A percentile compares a stretch with the other conserved stretches of the same genome.
phyloP scores from a whole-genome alignment of 208 protist species.

The Chromosphaera perkinsii region DNA sequence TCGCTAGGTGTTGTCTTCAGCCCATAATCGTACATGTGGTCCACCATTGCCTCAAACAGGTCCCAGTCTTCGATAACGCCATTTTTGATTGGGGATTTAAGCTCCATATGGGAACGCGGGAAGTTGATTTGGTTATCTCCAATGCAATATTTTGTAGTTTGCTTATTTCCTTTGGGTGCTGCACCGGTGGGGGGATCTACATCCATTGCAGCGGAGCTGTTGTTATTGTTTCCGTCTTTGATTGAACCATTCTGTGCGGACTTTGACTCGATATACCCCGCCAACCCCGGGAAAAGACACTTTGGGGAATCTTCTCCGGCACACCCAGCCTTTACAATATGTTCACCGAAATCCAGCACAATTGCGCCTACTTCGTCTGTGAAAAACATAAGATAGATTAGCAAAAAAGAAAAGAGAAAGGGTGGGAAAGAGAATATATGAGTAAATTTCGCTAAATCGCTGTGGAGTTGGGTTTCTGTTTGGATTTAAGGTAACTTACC shows the following conservation, averaged over 20 bases:
- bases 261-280: neutral
- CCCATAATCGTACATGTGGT: constrained; percentile 34
- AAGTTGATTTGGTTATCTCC: constrained; percentile 19
- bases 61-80: constrained; percentile 36
- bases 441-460: no score
- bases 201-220: neutral
- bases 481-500: no score
- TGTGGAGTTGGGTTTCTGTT: no score
- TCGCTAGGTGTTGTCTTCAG: constrained; percentile 25
- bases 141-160: constrained; percentile 13
- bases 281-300: constrained; percentile 13
- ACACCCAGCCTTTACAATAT: constrained; percentile 27
- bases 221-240: neutral
- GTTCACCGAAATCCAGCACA: constrained; percentile 19
- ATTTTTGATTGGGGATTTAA: constrained; percentile 25
- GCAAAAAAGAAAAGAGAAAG: no score
- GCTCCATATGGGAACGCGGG: neutral
- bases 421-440: no score
- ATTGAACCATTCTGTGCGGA: neutral
- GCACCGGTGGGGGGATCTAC: constrained; percentile 11
- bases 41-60: constrained; percentile 29
- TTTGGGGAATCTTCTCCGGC: constrained; percentile 15
- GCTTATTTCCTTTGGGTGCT: constrained; percentile 4
- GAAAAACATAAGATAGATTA: no score
- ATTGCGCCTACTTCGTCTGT: constrained; percentile 23